Evolutionary conservation across 805 yeast species (phyloP), one percentile per base, ranked within the genome.

Genomic region (Monosporozyma siamensis): DNA sequence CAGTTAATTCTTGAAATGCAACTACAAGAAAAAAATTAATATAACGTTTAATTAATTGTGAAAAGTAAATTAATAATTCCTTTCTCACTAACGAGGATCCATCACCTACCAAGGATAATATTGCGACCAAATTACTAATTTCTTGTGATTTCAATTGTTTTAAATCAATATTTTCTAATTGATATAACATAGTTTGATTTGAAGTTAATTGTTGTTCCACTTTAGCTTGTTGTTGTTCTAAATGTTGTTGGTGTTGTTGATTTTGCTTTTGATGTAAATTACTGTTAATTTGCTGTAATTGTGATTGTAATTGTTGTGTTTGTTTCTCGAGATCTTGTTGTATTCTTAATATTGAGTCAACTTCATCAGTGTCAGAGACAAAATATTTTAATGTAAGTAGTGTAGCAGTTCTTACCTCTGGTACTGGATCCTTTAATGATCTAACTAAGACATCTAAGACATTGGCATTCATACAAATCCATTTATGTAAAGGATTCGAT

Each of bases 331-430:
- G 51, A 40, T 63, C 65, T 38, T 61, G 63, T 39, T 61, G 61
- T 38, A 58, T 42, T 27, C 52, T 53, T n/a, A 54, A 40, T 45
- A 60, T 50, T 6, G 48, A 42, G 12, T 68, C 75, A 1, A 65
- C 61, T 25, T 62, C 70, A 15, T 55, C 57, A 4, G 59, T 58
- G 26, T 70, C 77, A 4, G 80, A 76, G 27, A 83, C 61, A 54
- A 80, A 86, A 30, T 79, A 75, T 4, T 87, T 76, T 39, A 90
- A 65, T 0, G 95, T 83, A 26, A 78, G 66, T 10, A 92, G 65
- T 4, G 86, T 76, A 0, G 97, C 85, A 0, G 96, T 82, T 43
- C 97, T 70, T 1, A 92, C 95, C 60, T 92, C 98, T 0, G 97
- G 96, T 38, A 90, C 87, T 0, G 97, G 95, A 57, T 92, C 97